Base-by-base conservation (phyloP, 1,139 yeast genomes). In the Pichia sp. region DNA sequence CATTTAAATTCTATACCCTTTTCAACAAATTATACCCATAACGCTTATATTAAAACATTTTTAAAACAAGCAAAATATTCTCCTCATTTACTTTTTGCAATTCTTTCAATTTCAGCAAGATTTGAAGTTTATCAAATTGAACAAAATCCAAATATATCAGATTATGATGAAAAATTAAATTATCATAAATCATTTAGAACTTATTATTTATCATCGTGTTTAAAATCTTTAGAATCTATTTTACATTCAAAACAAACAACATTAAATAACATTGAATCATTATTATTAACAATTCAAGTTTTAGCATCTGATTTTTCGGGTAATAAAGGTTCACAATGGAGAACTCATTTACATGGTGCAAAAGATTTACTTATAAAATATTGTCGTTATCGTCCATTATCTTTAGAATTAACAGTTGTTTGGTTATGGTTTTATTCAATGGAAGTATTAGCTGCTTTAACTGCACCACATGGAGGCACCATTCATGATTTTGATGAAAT, bases 261-360 rank as follows among this genome's bases (percentile, higher is more conserved):
- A 23, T 58, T 74, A 3, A 63, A 73, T 20, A 78, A 79, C 52
- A 77, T 79, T 30, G 86, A 80, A 55, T 72, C 80, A 1, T 72
- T 80, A 12, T 64, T 80, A 11, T 58, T 80, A 30, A 80, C 86
- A 0, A 81, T 80, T 3, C 65, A 79, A 37, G 63, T 80, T 7
- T 60, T 80, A 30, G 80, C 84, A 0, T 70, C 80, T 2, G 81
- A 79, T 57, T 82, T 81, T 8, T 70, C 80, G 0, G 65, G 63
- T 4, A 63, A 71, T 1, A 74, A 73, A 42, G 69, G 71, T 2
- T 79, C 76, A 41, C 76, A 76, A 52, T 80, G 86, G 87, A 64
- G 84, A 49, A 77, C 82, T 0, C 86, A 80, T 62, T 63, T 80
- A 22, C 65, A 76, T 51, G 86, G 85, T 8, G 86, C 85, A 2